These are phyloP conservation scores for Saccharomyces hybrid DNA, from an alignment of 1,139 yeast species.

Conservation along the genomic window DNA sequence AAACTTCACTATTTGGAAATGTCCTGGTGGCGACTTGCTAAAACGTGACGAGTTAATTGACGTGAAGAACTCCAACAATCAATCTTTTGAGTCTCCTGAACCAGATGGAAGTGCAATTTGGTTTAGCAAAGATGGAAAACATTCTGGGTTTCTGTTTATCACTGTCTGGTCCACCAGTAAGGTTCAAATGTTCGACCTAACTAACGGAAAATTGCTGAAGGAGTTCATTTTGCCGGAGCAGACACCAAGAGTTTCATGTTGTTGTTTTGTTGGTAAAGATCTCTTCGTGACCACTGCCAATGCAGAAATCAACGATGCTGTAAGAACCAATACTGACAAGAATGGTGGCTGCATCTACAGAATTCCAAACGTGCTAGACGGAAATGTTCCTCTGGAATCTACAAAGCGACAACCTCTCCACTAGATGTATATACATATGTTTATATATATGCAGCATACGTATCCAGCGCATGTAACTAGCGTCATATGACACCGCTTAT, in stretches of 20 bases:
- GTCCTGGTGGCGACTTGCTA: constrained; percentile 35
- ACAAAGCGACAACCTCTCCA: not conserved
- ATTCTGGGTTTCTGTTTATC: constrained; percentile 42
- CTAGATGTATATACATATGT: not conserved
- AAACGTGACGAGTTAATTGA: constrained; percentile 37
- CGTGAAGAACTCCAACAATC: constrained; percentile 33
- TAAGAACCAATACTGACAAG: constrained; percentile 3
- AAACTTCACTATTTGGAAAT: constrained; percentile 51
- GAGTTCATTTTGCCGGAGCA: constrained; percentile 59
- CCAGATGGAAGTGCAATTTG: constrained; percentile 81
- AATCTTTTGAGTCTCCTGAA: constrained; percentile 40
- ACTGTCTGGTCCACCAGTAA: constrained; percentile 60
- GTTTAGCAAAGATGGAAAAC: constrained; percentile 36
- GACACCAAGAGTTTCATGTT: constrained; percentile 53
- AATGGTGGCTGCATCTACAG: constrained; percentile 16
- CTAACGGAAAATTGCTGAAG: constrained; percentile 45
- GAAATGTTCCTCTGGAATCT: not conserved
- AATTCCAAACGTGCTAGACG: constrained; percentile 6
- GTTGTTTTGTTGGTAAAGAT: constrained; percentile 67
- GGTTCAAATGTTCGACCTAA: constrained; percentile 46
- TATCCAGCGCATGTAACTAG: not conserved
- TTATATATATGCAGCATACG: not conserved
- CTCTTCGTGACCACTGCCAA: constrained; percentile 66
- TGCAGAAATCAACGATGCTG: constrained; percentile 26
- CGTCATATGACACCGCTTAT: not conserved